These are phyloP conservation scores for Datisca glomerata DNA, from an alignment of 306 rosid species.

Conservation along the genomic window DNA sequence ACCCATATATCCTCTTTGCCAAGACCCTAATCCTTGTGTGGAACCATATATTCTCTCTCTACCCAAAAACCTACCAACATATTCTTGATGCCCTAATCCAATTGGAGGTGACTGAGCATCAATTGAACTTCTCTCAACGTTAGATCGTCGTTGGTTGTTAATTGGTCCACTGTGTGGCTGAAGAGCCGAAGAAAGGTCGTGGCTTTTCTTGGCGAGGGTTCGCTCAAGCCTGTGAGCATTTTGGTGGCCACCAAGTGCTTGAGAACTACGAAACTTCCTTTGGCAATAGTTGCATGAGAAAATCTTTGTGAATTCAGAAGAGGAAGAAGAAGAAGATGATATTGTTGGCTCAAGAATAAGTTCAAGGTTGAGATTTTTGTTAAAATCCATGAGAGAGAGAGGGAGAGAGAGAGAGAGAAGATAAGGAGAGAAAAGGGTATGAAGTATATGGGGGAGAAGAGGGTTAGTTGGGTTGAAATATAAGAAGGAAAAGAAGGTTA, in stretches of 20 bases:
- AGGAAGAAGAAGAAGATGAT: conserved; percentile 23
- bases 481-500: too few species aligned
- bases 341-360: too few species aligned
- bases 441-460: too few species aligned
- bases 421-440: too few species aligned
- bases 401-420: not conserved
- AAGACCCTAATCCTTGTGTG: too few species aligned
- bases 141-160: not conserved
- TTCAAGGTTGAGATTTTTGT: too few species aligned
- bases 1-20: conserved; percentile 18
- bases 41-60: not conserved
- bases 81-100: not conserved
- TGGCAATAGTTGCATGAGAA: conserved; percentile 87
- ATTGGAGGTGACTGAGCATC: not conserved
- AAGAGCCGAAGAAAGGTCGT: conserved; percentile 32
- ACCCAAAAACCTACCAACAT: not conserved
- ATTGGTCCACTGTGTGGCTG: conserved; percentile 11
- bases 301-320: conserved; percentile 25
- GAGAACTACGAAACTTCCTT: conserved; percentile 69
- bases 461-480: too few species aligned
- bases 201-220: conserved; percentile 73
- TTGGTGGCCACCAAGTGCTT: conserved; percentile 84
- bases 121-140: conserved; percentile 6
- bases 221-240: conserved; percentile 87
- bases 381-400: not conserved